Conservation (phyloP, 345 rosid species). For the Eucalyptus regnans region DNA sequence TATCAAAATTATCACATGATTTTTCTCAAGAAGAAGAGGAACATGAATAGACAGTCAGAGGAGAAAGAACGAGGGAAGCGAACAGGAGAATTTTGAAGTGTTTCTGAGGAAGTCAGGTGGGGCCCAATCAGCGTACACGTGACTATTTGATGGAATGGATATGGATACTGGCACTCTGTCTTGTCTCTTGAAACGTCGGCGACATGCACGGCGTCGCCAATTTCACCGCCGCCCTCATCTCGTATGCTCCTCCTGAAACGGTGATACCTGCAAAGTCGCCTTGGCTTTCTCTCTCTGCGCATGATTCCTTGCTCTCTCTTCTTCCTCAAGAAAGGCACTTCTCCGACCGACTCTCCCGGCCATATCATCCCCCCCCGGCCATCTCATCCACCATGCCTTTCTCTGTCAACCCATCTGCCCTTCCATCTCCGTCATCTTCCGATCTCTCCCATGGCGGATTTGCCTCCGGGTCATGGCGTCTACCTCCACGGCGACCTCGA, state of each 20-base stretch:
- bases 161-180: neutral
- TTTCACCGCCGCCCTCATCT: neutral
- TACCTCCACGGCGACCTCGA: constrained; percentile 80
- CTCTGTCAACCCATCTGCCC: neutral
- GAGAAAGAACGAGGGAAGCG: neutral
- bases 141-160: neutral
- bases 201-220: neutral
- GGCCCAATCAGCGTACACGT: neutral
- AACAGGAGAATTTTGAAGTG: neutral
- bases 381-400: neutral
- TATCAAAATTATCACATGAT: neutral
- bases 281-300: neutral
- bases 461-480: neutral
- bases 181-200: neutral
- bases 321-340: neutral
- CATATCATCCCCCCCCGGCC: neutral
- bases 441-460: neutral
- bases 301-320: neutral
- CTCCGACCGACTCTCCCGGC: neutral
- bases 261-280: neutral
- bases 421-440: neutral
- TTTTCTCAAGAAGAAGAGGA: neutral
- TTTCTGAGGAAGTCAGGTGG: neutral
- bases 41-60: neutral
- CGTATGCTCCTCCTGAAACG: neutral